Conservation (phyloP, 164 flowering plant genomes). For the Magnolia officinalis region DNA sequence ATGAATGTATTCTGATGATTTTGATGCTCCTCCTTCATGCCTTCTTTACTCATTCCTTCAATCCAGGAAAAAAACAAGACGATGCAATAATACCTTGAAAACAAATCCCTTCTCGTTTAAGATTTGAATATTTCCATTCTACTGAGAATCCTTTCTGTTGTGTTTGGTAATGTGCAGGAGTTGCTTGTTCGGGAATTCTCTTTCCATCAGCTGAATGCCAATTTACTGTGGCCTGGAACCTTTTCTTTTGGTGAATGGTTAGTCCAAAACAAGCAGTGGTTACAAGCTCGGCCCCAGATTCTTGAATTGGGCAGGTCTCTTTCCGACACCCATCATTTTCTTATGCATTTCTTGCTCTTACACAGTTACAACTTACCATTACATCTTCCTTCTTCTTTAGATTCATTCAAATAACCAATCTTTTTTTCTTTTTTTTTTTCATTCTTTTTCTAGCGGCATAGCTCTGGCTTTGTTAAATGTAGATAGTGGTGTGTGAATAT, state of each 20-base stretch:
- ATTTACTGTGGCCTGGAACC: conserved; percentile 96
- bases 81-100: neutral
- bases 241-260: conserved; percentile 93
- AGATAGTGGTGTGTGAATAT: too few relatives aligned
- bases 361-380: too few relatives aligned
- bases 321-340: neutral
- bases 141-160: neutral
- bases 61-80: too few relatives aligned
- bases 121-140: neutral
- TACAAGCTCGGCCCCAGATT: conserved; percentile 50
- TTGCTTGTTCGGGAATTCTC: conserved; percentile 75
- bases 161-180: conserved; percentile 43
- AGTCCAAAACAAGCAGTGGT: conserved; percentile 42
- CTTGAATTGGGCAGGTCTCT: conserved; percentile 87
- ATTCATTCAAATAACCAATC: too few relatives aligned
- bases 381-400: too few relatives aligned
- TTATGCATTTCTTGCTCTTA: too few relatives aligned
- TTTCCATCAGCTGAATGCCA: conserved; percentile 91
- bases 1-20: neutral
- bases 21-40: neutral
- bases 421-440: too few relatives aligned
- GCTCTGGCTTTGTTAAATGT: too few relatives aligned
- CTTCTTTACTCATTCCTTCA: neutral
- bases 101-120: neutral
- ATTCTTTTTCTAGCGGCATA: too few relatives aligned